A percentile compares a stretch with the other conserved stretches of the same genome.
phyloP scores from a whole-genome alignment of 352 stramenopile genomes.

The Phytophthora foliorum region DNA sequence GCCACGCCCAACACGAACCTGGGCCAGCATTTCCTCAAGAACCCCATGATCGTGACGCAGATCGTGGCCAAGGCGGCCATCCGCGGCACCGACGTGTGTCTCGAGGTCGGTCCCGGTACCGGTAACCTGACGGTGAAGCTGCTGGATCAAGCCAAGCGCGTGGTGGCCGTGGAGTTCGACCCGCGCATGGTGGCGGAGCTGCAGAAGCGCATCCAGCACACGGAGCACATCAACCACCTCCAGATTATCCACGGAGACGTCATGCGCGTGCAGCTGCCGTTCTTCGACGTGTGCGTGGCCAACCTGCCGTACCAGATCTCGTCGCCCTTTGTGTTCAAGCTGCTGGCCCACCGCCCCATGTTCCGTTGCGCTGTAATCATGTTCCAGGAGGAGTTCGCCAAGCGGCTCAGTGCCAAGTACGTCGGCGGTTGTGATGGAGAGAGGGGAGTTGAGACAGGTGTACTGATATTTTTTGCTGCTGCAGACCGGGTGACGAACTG shows the following conservation, averaged over 20 bases:
- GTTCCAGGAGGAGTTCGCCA: slow-evolving; percentile 99
- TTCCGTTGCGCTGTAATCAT: slow-evolving; percentile 99
- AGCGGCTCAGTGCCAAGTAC: slow-evolving; percentile 96
- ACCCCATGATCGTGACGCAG: slow-evolving; percentile 96
- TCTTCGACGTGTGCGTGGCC: slow-evolving; percentile 99
- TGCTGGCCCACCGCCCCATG: slow-evolving; percentile 97
- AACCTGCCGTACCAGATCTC: slow-evolving; percentile 99
- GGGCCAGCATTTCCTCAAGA: slow-evolving; percentile 99
- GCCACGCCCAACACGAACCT: slow-evolving; percentile 97
- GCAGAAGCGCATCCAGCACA: slow-evolving; percentile 98
- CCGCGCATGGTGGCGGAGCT: slow-evolving; percentile 99
- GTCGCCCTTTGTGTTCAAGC: slow-evolving; percentile 99
- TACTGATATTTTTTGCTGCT: slow-evolving; percentile 19
- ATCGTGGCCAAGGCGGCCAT: slow-evolving; percentile 98
- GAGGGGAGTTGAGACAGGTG: background rate
- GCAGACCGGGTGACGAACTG: slow-evolving; percentile 94
- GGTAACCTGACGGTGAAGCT: slow-evolving; percentile 99
- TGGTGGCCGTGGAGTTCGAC: slow-evolving; percentile 99
- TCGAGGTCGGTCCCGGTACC: slow-evolving; percentile 98
- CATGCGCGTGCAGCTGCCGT: slow-evolving; percentile 99
- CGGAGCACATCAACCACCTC: slow-evolving; percentile 95
- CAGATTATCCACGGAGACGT: slow-evolving; percentile 99
- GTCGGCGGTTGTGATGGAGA: slow-evolving; percentile 1
- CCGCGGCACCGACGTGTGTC: slow-evolving; percentile 95
- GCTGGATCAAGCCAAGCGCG: slow-evolving; percentile 96